Base-by-base conservation (phyloP, 1,284 basidiomycete species). In the Inonotus obliquus region DNA sequence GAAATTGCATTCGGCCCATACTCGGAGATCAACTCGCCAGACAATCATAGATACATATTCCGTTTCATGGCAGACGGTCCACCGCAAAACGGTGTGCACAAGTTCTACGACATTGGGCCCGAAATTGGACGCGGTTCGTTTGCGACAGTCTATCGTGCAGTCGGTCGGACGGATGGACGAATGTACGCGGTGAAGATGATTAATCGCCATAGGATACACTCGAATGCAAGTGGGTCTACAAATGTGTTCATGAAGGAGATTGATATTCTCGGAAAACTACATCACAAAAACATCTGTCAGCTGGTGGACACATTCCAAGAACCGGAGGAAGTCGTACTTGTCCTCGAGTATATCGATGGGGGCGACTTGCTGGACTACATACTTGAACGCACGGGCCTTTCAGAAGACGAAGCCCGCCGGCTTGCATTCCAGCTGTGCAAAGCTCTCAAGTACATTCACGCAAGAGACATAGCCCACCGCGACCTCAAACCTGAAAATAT, bases 401-500 rank as follows among this genome's bases (percentile, higher is more conserved):
- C 89, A 91, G 68, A 72, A 86, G 79, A 9, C 17, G 7, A 37
- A 27, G 48, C 62, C 10, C 44, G 59, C 13, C 48, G n/a, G 39
- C 32, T 45, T 32, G 29, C 25, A 7, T 14, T 11, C 14, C 38
- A 38, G 5, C 23, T 62, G n/a, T 59, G 57, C 48, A 35, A 41
- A 32, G 45, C 60, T 19, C 23, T 60, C 29, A 58, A 60, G 47
- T 93, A 92, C 69, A 85, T 92, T 47, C 92, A 94, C 68, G 76
- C 74, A 23, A 77, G 82, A 68, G 86, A 84, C 25, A 84, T 98
- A 52, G 84, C 92, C 0, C 94, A 97, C 74, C 89, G 95, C 38
- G 94, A 97, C 74, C 77, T 98, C 51, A 96, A 97, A 73, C 94
- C 94, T 0, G 95, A 96, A 82, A 93, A 93, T 67, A 81, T 93